Evolutionary conservation across 148 eudicot genomes (phyloP).

Genomic region (Spergularia bocconei): DNA sequence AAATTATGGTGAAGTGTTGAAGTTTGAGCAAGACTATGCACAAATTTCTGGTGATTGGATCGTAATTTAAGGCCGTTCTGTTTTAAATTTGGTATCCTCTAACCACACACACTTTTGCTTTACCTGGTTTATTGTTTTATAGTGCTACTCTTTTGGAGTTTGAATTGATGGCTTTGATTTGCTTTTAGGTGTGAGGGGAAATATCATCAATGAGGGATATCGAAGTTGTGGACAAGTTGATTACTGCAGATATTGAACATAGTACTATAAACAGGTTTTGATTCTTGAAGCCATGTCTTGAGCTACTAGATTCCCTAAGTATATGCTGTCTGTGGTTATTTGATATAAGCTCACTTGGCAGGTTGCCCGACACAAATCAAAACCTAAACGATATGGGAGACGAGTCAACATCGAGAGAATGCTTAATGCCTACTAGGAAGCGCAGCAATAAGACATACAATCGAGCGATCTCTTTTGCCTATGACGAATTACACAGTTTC

Average conservation of each 20-base stretch:
- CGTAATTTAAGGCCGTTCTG: not conserved
- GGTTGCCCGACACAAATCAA: conserved; percentile 7
- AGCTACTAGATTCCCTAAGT: not conserved
- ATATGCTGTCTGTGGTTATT: no score
- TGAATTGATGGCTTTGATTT: not conserved
- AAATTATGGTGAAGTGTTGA: not conserved
- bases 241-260: conserved; percentile 1
- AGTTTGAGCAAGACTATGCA: not conserved
- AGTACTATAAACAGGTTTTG: not conserved
- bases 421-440: conserved; percentile 9
- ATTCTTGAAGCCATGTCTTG: not conserved
- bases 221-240: not conserved
- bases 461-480: conserved; percentile 48
- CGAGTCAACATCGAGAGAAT: conserved; percentile 14
- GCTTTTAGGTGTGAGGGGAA: not conserved
- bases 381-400: conserved; percentile 18
- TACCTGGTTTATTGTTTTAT: not conserved
- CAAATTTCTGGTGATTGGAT: not conserved
- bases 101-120: not conserved
- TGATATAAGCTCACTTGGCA: not conserved
- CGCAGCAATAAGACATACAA: conserved; percentile 20
- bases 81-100: not conserved
- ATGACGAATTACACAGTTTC: conserved; percentile 64
- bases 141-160: not conserved
- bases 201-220: conserved; percentile 8